Evolutionary conservation across 345 rosid species (phyloP).

Genomic region (Zanthoxylum bungeanum): DNA sequence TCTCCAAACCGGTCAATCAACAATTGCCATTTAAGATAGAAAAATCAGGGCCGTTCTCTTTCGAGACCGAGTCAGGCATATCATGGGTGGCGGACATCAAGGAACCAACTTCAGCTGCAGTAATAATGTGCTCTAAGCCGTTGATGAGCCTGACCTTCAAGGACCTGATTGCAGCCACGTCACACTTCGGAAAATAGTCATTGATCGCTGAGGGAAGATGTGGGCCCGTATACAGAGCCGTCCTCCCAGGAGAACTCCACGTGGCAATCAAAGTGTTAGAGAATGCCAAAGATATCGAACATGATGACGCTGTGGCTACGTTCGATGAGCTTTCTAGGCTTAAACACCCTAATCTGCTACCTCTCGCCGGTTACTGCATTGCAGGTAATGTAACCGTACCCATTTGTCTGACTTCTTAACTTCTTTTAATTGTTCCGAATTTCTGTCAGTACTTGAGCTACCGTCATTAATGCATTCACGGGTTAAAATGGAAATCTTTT

Average conservation of each 20-base stretch:
- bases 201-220: constrained; percentile 71
- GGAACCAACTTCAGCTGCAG: constrained; percentile 82
- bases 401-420: not conserved
- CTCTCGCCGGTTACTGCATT: constrained; percentile 90
- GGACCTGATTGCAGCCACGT: constrained; percentile 94
- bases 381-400: constrained; percentile 52
- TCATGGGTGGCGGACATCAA: constrained; percentile 94
- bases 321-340: constrained; percentile 71
- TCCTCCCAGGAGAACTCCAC: constrained; percentile 85
- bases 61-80: constrained; percentile 85
- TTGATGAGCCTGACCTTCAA: constrained; percentile 82
- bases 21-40: constrained; percentile 61
- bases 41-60: constrained; percentile 86
- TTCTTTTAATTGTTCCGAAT: not conserved
- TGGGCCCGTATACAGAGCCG: constrained; percentile 81
- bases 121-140: constrained; percentile 82
- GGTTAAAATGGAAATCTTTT: constrained; percentile 19
- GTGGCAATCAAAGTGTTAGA: constrained; percentile 93
- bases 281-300: constrained; percentile 48
- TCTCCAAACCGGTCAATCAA: constrained; percentile 62
- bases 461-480: constrained; percentile 38
- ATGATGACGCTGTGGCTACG: constrained; percentile 46
- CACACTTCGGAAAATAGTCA: constrained; percentile 85
- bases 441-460: constrained; percentile 10
- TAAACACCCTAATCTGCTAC: constrained; percentile 78